phyloP scores from a whole-genome alignment of 1,139 yeast genomes.

The Yamadazyma sp. region DNA sequence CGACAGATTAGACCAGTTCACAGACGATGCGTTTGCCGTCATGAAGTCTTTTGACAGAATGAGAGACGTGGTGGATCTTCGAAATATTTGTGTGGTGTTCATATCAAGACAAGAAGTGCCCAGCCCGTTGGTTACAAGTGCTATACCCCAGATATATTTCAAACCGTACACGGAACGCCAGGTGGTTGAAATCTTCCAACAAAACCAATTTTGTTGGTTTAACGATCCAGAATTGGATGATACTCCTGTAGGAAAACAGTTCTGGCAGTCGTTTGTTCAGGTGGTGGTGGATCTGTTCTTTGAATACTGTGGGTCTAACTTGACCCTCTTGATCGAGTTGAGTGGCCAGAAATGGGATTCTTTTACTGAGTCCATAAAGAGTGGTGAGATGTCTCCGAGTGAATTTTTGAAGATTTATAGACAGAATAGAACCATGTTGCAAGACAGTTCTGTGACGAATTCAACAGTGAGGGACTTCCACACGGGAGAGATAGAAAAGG shows the following conservation, averaged over 20 bases:
- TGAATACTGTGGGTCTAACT: conserved; percentile 55
- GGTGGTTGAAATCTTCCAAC: conserved; percentile 34
- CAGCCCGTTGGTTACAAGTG: conserved; percentile 41
- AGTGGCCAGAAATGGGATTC: conserved; percentile 50
- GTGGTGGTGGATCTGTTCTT: conserved; percentile 52
- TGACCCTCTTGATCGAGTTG: conserved; percentile 43
- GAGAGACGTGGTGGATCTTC: conserved; percentile 38
- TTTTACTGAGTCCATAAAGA: conserved; percentile 43
- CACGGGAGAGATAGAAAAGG: conserved; percentile 22
- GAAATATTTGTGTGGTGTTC: conserved; percentile 32
- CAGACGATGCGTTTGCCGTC: conserved; percentile 47
- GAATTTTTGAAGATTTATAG: conserved; percentile 52
- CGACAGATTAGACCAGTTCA: conserved; percentile 58
- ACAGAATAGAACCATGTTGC: conserved; percentile 40
- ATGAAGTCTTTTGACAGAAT: conserved; percentile 48
- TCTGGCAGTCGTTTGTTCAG: conserved; percentile 51
- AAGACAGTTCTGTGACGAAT: conserved; percentile 40
- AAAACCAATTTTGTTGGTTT: conserved; percentile 27
- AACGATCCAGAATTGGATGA: conserved; percentile 21
- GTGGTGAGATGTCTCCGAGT: conserved; percentile 27
- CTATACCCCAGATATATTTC: conserved; percentile 52
- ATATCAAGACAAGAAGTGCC: conserved; percentile 48
- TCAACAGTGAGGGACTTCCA: conserved; percentile 27
- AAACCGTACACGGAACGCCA: conserved; percentile 45
- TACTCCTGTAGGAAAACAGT: conserved; percentile 23